Conservation (phyloP, 805 yeast species). For the Debaryomyces tyrocola region DNA sequence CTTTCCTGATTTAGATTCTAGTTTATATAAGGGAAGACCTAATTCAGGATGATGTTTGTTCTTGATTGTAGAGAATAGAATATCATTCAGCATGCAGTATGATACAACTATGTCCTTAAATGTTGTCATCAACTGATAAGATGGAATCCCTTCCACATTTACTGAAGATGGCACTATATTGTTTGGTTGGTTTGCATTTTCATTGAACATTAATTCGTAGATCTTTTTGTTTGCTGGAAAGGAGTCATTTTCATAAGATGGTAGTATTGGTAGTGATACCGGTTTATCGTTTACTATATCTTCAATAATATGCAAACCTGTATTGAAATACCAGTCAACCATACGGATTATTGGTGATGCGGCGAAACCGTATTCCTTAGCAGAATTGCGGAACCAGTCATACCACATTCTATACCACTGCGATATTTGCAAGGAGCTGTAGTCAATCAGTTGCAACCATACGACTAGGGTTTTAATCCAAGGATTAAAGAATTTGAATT, state of each 20-base stretch:
- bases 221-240: constrained; percentile 2
- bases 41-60: constrained; percentile 27
- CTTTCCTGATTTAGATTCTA: constrained; percentile 33
- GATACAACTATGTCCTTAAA: constrained; percentile 68
- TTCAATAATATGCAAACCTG: constrained; percentile 11
- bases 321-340: constrained; percentile 22
- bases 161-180: neutral
- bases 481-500: constrained; percentile 38
- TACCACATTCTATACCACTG: constrained; percentile 31
- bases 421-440: constrained; percentile 16
- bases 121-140: constrained; percentile 43
- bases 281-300: neutral
- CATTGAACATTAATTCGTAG: neutral
- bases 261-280: constrained; percentile 7
- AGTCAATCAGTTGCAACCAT: neutral
- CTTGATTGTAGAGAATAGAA: constrained; percentile 39
- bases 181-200: neutral
- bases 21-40: constrained; percentile 47
- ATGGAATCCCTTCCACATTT: constrained; percentile 39
- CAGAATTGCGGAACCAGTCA: constrained; percentile 11
- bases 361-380: neutral
- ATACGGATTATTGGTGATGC: neutral
- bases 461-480: constrained; percentile 23
- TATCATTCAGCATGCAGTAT: constrained; percentile 52
- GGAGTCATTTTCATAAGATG: constrained; percentile 9